A percentile compares a stretch with the other conserved stretches of the same genome.
Evolutionary conservation across 768 basidiomycete species (phyloP).

Genomic region (Hemileccinum impolitum): DNA sequence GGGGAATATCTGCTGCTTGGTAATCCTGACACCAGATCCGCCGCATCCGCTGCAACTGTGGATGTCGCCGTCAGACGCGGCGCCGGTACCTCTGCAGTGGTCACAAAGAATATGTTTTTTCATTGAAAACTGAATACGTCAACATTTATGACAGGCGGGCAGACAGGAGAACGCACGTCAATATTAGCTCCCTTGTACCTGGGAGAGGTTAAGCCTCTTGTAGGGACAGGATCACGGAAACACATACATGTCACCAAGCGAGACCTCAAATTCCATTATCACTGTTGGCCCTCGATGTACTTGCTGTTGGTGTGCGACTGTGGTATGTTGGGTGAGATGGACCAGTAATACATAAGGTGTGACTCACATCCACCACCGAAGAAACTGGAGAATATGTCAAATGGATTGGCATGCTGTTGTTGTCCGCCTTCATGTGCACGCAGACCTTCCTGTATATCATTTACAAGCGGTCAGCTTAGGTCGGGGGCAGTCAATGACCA

Average conservation of each 20-base stretch:
- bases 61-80: slow-evolving; percentile 84
- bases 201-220: slow-evolving; percentile 7
- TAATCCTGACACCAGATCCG: slow-evolving; percentile 81
- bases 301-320: slow-evolving; percentile 48
- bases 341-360: background rate
- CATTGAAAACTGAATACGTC: slow-evolving; percentile 74
- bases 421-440: slow-evolving; percentile 91
- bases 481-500: slow-evolving; percentile 5
- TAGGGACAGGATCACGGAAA: background rate
- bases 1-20: slow-evolving; percentile 91
- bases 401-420: slow-evolving; percentile 72
- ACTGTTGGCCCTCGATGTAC: slow-evolving; percentile 72
- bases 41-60: slow-evolving; percentile 82
- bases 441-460: slow-evolving; percentile 67
- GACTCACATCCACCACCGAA: slow-evolving; percentile 79
- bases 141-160: background rate
- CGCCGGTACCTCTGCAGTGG: slow-evolving; percentile 94
- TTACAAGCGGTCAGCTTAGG: slow-evolving; percentile 8
- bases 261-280: slow-evolving; percentile 80
- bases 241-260: slow-evolving; percentile 76
- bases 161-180: slow-evolving; percentile 51
- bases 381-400: slow-evolving; percentile 92
- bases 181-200: slow-evolving; percentile 85
- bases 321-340: background rate
- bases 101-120: slow-evolving; percentile 92